A percentile compares a stretch with the other conserved stretches of the same genome.
These are phyloP conservation scores for Tricholoma bakamatsutake DNA, from an alignment of 768 basidiomycete genomes.

Conservation along the genomic window DNA sequence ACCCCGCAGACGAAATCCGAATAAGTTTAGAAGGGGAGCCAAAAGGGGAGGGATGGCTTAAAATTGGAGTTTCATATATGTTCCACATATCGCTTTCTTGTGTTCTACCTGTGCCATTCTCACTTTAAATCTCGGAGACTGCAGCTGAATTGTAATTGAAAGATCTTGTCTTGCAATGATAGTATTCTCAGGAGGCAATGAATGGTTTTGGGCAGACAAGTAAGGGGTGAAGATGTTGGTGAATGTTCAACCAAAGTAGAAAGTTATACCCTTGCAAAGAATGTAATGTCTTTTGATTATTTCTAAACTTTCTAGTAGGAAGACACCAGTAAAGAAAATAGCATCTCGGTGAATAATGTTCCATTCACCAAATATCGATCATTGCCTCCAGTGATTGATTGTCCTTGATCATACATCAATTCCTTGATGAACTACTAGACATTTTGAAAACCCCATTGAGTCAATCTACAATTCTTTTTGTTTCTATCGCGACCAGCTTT, in stretches of 20 bases:
- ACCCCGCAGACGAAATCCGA: slow-evolving; percentile 22
- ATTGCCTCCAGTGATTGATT: not conserved
- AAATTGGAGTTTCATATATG: not conserved
- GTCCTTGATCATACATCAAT: not conserved
- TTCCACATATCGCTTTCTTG: not conserved
- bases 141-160: not conserved
- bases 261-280: too few species aligned
- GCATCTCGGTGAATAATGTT: too few species aligned
- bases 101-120: not conserved
- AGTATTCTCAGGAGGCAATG: not conserved
- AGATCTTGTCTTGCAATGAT: not conserved
- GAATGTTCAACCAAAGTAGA: too few species aligned
- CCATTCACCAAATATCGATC: too few species aligned
- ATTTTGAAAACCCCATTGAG: not conserved
- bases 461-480: not conserved
- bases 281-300: too few species aligned
- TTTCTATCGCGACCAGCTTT: not conserved
- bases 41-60: slow-evolving; percentile 13
- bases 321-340: too few species aligned
- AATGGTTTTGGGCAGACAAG: too few species aligned
- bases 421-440: not conserved
- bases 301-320: too few species aligned
- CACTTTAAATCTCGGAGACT: not conserved
- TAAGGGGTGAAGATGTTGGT: too few species aligned
- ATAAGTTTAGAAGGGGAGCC: slow-evolving; percentile 16